phyloP scores from a whole-genome alignment of 345 rosid species.

The Salix purpurea region DNA sequence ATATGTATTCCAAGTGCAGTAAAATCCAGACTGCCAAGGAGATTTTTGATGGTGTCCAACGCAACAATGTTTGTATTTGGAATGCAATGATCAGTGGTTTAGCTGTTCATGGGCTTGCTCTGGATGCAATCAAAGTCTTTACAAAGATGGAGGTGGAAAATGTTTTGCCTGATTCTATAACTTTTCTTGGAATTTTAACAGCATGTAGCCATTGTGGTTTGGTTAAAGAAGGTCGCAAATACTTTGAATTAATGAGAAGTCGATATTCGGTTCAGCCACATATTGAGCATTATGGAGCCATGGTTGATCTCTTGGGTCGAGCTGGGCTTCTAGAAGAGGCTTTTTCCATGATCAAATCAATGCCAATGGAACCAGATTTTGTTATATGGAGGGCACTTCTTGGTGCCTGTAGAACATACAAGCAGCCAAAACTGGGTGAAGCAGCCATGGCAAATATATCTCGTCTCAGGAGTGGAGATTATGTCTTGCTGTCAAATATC shows the following conservation, averaged over 20 bases:
- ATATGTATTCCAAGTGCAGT: constrained; percentile 70
- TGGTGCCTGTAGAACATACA: constrained; percentile 60
- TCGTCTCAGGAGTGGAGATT: constrained; percentile 58
- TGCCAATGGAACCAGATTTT: constrained; percentile 71
- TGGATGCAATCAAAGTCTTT: constrained; percentile 47
- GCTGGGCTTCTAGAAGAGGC: constrained; percentile 72
- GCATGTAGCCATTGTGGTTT: constrained; percentile 72
- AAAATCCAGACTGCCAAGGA: constrained; percentile 55
- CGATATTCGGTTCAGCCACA: constrained; percentile 38
- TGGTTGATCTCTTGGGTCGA: constrained; percentile 72
- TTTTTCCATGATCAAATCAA: constrained; percentile 46
- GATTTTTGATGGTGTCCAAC: constrained; percentile 39
- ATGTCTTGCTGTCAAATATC: constrained; percentile 67
- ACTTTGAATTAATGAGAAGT: constrained; percentile 51
- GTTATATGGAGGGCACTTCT: constrained; percentile 86
- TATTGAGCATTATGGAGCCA: constrained; percentile 72
- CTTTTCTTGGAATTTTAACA: constrained; percentile 61
- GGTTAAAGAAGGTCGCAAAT: constrained; percentile 52
- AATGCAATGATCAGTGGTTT: constrained; percentile 75
- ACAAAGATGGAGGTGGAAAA: constrained; percentile 50
- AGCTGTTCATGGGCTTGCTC: constrained; percentile 67
- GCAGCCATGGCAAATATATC: constrained; percentile 57
- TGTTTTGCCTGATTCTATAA: constrained; percentile 60
- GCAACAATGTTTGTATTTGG: constrained; percentile 61
- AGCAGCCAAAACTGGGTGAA: constrained; percentile 52